Evolutionary conservation across 2,329 filamentous ascomycete species (phyloP).

Genomic region (Cercospora beticola): DNA sequence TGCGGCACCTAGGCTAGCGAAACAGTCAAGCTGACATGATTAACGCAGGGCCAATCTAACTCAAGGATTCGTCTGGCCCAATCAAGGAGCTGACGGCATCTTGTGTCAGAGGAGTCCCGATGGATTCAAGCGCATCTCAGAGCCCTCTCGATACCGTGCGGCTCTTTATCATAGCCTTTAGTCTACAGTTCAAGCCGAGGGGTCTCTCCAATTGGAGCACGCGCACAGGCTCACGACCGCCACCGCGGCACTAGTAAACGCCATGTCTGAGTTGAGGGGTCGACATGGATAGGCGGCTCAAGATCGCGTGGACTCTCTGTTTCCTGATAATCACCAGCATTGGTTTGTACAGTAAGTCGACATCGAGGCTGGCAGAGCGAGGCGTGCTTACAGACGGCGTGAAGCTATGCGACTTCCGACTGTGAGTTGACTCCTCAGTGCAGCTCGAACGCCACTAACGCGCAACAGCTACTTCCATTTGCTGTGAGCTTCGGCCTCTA

Average conservation of each 20-base stretch:
- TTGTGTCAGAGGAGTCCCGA: neutral
- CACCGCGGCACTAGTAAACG: conserved; percentile 12
- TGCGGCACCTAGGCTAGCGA: neutral
- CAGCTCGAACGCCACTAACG: neutral
- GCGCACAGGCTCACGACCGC: neutral
- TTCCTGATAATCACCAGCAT: conserved; percentile 15
- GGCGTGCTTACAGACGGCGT: neutral
- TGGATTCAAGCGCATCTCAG: neutral
- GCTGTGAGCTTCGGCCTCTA: conserved; percentile 12
- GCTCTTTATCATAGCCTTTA: neutral
- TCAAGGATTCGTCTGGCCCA: neutral
- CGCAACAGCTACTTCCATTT: neutral
- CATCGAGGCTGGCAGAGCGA: neutral
- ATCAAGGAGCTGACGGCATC: neutral
- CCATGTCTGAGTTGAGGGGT: conserved; percentile 8
- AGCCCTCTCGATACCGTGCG: neutral
- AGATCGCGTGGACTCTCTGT: conserved; percentile 8
- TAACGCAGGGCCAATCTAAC: neutral
- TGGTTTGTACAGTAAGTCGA: conserved; percentile 22
- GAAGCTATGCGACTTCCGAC: conserved; percentile 15
- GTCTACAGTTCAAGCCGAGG: neutral
- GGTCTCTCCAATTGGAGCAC: neutral
- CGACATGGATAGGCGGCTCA: conserved; percentile 10
- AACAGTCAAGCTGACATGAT: neutral
- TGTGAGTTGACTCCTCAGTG: neutral